phyloP scores from a whole-genome alignment of 2,329 filamentous ascomycete species.

The Neurospora crassa region DNA sequence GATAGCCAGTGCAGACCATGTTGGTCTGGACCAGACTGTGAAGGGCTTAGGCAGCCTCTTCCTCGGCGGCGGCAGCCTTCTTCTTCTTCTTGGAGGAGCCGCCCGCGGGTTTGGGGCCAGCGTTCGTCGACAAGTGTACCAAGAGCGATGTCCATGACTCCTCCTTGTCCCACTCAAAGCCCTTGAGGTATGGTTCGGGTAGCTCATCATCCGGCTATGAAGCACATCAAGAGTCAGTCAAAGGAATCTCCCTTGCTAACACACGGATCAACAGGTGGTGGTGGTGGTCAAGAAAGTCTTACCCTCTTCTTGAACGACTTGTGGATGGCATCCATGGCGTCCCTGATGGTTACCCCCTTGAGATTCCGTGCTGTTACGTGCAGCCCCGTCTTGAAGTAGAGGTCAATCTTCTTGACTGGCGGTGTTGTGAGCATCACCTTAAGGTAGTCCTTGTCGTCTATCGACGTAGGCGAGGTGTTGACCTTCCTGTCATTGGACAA shows the following conservation, averaged over 20 bases:
- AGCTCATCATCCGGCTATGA: constrained; percentile 81
- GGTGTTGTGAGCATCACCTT: constrained; percentile 74
- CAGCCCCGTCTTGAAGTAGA: constrained; percentile 81
- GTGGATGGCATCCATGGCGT: constrained; percentile 89
- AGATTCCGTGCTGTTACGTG: constrained; percentile 84
- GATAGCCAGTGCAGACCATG: background rate
- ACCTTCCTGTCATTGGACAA: constrained; percentile 60
- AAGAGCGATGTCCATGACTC: constrained; percentile 82
- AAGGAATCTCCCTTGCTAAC: background rate
- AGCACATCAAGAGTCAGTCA: background rate
- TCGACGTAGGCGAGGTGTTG: constrained; percentile 67
- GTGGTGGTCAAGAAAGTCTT: constrained; percentile 23
- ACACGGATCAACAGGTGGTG: background rate
- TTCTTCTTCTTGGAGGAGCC: constrained; percentile 63
- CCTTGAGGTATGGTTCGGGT: constrained; percentile 75
- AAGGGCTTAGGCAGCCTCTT: constrained; percentile 1
- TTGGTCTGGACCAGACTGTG: background rate
- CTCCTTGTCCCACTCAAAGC: constrained; percentile 94
- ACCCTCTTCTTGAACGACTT: constrained; percentile 97
- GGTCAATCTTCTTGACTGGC: constrained; percentile 86
- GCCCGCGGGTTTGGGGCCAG: constrained; percentile 30
- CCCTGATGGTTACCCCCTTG: constrained; percentile 94
- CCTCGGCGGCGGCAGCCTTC: constrained; percentile 18
- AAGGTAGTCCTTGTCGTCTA: constrained; percentile 79
- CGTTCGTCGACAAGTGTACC: constrained; percentile 71